Base-by-base conservation (phyloP, 2,329 filamentous ascomycete genomes). In the Colletotrichum liaoningense region DNA sequence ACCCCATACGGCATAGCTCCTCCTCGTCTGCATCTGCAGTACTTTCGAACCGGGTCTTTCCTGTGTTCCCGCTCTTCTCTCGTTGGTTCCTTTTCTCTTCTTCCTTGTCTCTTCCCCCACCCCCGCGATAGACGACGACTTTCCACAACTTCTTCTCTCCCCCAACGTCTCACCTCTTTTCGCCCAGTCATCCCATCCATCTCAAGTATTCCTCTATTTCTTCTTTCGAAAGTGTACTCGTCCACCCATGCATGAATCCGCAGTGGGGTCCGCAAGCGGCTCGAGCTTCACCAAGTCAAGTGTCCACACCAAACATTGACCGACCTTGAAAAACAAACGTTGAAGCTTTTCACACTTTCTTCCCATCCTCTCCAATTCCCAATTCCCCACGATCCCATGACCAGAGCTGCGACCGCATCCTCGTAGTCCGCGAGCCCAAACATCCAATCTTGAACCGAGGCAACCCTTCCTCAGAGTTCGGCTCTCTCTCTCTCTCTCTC, bases 241-340 rank as follows among this genome's bases (percentile, higher is more conserved):
- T 1, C 19, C 2, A 46, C 42, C 30, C 55, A 22, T 56, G 71
- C 71, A 70, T 66, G 35, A 70, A 58, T 54, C 67, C 38, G 46
- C 49, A 52, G 46, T 24, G 55, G 67, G 35, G 67, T 52, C 71
- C 19, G 71, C 26, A 73, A 71, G 71, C 71, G 71, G 71, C 67
- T 73, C 71, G 56, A 65, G 71, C 67, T 66, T 71, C 67, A 59
- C 70, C 42, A 70, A 73, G 30, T 70, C 71, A 57, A 66, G 30
- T 33, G 30, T 67, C 54, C 52, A 49, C 69, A 54, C 65, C n/a
- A 49, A 22, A 58, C n/a, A 52, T 19, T 63, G 42, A 30, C 26
- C 22, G 57, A 55, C 22, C 52, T 46, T 28, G 16, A 56, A 73
- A 62, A 66, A 56, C 49, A 66, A 66, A 33, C 67, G 35, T 70